Evolutionary conservation across 2,329 filamentous ascomycete species (phyloP), one percentile per base, ranked within the genome.

Genomic region (Triangularia setosa): DNA sequence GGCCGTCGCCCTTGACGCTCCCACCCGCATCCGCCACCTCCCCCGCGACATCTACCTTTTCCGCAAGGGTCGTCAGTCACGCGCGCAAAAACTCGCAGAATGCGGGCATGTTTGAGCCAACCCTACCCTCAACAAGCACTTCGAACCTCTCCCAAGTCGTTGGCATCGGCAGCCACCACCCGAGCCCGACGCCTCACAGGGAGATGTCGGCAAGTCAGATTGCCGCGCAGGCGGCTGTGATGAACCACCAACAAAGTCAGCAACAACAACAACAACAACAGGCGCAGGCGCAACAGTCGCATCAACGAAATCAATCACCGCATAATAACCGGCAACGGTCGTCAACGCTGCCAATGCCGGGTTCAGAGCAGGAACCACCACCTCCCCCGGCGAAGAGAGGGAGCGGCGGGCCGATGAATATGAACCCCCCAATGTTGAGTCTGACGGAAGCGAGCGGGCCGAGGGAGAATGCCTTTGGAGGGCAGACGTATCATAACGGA

Each of bases 101-200:
- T 8, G 90, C 91, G 74, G 91, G 91, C 71, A 85, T 88, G 72
- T 93, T 93, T 73, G 90, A 93, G 73, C 86, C 90, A 52, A 87
- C 84, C 23, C 79, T 93, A 57, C 89, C 90, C 23, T 88, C 86
- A 2, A 84, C 84, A 55, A 83, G 78, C 70, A 79, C 77, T 2
- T 85, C 84, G 68, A 87, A 84, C 73, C 78, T 84, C 61, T 81
- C 80, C 25, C 80, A 84, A 48, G 73, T 82, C 65, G 76, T 40
- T 5, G 16, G 77, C 79, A 62, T 40, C 77, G 80, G 61, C 58
- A 59, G 21, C 73, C 75, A 72, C 14, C 2, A n/a, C 14, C 48
- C 44, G 11, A 71, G 72, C 52, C 74, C 72, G 53, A 69, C 75
- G 12, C 68, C 67, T 40, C 71, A 69, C 40, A 73, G 74, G 40